These are phyloP conservation scores for Populus simonii DNA, from an alignment of 345 rosid species.

Conservation along the genomic window DNA sequence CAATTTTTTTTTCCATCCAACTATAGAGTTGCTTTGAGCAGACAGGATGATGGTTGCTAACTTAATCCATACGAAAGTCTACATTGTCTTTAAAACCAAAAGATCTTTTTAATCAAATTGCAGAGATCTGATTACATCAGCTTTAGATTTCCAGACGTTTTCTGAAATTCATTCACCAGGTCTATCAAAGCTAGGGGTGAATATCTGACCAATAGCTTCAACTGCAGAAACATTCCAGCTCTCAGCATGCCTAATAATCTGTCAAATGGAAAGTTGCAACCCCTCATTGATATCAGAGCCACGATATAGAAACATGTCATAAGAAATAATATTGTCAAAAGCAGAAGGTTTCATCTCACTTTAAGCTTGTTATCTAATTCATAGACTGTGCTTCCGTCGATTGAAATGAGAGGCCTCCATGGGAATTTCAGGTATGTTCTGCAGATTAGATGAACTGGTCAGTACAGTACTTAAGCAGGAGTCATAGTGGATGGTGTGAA, in stretches of 20 bases:
- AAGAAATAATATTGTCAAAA: background rate
- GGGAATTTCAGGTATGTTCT: slow-evolving; percentile 73
- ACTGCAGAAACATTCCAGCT: slow-evolving; percentile 76
- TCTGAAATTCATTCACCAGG: slow-evolving; percentile 12
- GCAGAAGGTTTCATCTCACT: slow-evolving; percentile 33
- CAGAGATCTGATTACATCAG: background rate
- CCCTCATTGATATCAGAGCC: background rate
- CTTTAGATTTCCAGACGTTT: slow-evolving; percentile 8
- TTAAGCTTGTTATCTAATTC: slow-evolving; percentile 16
- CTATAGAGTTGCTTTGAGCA: no score
- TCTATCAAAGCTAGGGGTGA: slow-evolving; percentile 38
- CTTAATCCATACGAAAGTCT: no score
- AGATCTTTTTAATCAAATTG: no score
- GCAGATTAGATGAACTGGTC: slow-evolving; percentile 20
- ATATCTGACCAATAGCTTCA: slow-evolving; percentile 73
- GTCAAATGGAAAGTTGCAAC: slow-evolving; percentile 3
- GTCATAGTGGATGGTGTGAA: background rate
- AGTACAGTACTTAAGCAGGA: background rate
- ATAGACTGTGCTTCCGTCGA: slow-evolving; percentile 15
- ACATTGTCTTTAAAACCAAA: no score
- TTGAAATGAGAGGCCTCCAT: slow-evolving; percentile 16
- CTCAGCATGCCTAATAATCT: slow-evolving; percentile 79
- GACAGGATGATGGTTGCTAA: no score
- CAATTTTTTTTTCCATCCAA: no score
- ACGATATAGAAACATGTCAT: background rate